Evolutionary conservation across 805 yeast species (phyloP).

Genomic region (Nakazawaea molendinolei): DNA sequence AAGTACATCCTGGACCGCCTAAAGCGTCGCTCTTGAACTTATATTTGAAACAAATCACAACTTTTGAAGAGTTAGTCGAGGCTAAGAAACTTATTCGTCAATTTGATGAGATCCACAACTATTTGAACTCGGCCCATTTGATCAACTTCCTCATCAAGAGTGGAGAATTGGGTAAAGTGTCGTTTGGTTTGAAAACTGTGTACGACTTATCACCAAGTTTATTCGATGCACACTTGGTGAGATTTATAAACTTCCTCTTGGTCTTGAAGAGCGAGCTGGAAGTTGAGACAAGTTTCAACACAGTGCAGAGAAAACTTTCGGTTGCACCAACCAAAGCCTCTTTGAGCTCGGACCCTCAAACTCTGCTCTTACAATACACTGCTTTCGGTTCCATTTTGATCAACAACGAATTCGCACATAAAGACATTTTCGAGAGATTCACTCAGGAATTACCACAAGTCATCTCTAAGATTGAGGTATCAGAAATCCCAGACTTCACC

Average conservation of each 20-base stretch:
- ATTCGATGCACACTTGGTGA: conserved; percentile 2
- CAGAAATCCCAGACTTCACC: conserved; percentile 2
- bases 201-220: conserved; percentile 3
- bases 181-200: conserved; percentile 8
- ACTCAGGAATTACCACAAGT: background rate
- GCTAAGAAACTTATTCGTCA: conserved; percentile 8
- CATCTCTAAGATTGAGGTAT: background rate
- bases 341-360: background rate
- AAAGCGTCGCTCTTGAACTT: conserved; percentile 9
- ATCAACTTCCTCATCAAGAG: conserved; percentile 8
- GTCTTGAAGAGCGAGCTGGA: conserved; percentile 4
- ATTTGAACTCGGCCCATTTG: conserved; percentile 6
- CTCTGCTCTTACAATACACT: conserved; percentile 1
- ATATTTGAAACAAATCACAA: conserved; percentile 4
- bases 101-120: background rate
- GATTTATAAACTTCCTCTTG: conserved; percentile 6
- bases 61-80: conserved; percentile 12
- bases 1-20: conserved; percentile 5
- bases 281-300: no score
- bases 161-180: conserved; percentile 7
- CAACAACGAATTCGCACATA: background rate
- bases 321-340: conserved; percentile 1
- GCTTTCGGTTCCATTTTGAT: conserved; percentile 1
- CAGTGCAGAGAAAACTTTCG: no score
- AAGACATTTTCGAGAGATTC: conserved; percentile 1